These are phyloP conservation scores for Penicillium antarcticum DNA, from an alignment of 495 filamentous ascomycete genomes.

Conservation along the genomic window DNA sequence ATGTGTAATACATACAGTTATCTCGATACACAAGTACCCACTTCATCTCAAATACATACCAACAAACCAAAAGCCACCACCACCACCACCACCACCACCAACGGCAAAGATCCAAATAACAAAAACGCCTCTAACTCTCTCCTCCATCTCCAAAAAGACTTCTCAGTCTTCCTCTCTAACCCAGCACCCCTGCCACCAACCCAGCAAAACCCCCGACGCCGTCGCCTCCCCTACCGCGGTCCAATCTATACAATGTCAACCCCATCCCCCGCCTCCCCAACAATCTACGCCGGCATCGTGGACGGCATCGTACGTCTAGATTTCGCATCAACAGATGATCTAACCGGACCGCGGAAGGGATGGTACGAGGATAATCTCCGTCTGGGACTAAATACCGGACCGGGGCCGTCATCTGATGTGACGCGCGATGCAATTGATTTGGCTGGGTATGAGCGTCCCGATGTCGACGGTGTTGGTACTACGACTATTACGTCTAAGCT, in stretches of 20 bases:
- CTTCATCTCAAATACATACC: not conserved
- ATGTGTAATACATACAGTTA: conserved; percentile 47
- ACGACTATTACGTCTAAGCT: conserved; percentile 32
- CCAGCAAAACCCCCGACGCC: conserved; percentile 1
- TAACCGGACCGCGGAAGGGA: conserved; percentile 23
- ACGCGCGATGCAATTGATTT: conserved; percentile 22
- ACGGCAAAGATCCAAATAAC: not conserved
- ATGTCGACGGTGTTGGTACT: conserved; percentile 16
- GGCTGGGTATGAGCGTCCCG: conserved; percentile 42
- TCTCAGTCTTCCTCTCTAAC: conserved; percentile 40
- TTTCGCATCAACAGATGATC: conserved; percentile 47
- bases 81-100: not conserved
- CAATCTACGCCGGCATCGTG: conserved; percentile 56
- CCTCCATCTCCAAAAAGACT: conserved; percentile 25
- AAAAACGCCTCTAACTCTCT: not conserved
- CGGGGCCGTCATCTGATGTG: not conserved
- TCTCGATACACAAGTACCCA: conserved; percentile 22
- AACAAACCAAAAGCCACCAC: not conserved
- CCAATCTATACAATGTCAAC: conserved; percentile 58
- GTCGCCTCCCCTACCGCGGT: conserved; percentile 32
- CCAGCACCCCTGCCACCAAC: conserved; percentile 10
- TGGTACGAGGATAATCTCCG: conserved; percentile 37
- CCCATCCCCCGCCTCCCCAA: conserved; percentile 52
- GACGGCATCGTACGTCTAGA: conserved; percentile 51
- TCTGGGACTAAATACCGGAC: conserved; percentile 12